phyloP scores from a whole-genome alignment of 352 stramenopile genomes.

The Albugo candida region DNA sequence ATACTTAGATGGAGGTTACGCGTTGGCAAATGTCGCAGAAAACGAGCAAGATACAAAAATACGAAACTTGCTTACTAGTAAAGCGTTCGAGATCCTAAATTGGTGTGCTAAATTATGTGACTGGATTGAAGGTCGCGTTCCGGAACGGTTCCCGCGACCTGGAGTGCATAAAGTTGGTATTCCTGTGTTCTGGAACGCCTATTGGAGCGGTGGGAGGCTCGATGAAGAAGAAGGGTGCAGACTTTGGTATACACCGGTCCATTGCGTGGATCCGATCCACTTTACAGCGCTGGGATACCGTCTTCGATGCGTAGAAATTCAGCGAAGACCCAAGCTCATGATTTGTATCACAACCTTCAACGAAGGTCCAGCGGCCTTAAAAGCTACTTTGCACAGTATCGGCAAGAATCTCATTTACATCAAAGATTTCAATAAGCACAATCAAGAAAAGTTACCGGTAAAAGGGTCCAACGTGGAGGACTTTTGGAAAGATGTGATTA shows the following conservation, averaged over 20 bases:
- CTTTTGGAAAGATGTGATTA: constrained; percentile 60
- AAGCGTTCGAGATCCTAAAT: constrained; percentile 74
- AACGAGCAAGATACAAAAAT: constrained; percentile 64
- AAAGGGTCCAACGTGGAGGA: constrained; percentile 36
- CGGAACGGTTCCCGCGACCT: constrained; percentile 49
- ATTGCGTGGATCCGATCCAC: constrained; percentile 36
- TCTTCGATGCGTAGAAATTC: constrained; percentile 53
- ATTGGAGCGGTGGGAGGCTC: constrained; percentile 47
- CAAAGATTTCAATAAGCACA: constrained; percentile 16
- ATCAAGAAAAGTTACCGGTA: constrained; percentile 15
- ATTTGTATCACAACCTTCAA: constrained; percentile 81
- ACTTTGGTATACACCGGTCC: constrained; percentile 70
- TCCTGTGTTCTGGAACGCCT: constrained; percentile 40
- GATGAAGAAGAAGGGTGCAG: constrained; percentile 56
- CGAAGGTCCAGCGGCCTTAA: constrained; percentile 41
- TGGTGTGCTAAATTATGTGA: constrained; percentile 65
- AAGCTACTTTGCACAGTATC: constrained; percentile 55
- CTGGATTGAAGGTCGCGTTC: constrained; percentile 65
- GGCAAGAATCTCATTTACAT: constrained; percentile 68
- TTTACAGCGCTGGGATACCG: constrained; percentile 66
- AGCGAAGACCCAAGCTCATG: constrained; percentile 50
- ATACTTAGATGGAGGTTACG: constrained; percentile 68
- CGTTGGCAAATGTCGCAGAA: constrained; percentile 66
- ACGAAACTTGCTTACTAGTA: constrained; percentile 66
- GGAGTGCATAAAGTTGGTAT: constrained; percentile 70